A percentile compares a stretch with the other conserved stretches of the same genome.
Evolutionary conservation across 805 yeast genomes (phyloP).

Genomic region (Yarrowia sp.): DNA sequence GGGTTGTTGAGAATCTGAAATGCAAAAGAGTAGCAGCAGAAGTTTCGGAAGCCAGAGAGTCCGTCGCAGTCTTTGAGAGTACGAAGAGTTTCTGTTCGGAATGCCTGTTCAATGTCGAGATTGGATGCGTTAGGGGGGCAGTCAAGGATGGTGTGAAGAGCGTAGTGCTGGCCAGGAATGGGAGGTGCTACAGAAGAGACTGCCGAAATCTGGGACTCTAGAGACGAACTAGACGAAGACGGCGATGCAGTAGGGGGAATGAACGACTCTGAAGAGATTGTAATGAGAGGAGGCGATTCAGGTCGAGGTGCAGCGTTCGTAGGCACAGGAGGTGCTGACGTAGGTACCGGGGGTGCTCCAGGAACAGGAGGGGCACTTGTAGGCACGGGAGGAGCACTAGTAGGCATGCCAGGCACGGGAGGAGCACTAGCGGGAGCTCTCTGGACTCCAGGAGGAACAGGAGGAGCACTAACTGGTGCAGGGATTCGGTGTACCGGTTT

Average conservation of each 20-base stretch:
- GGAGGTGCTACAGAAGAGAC: constrained; percentile 8
- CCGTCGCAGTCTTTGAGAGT: constrained; percentile 8
- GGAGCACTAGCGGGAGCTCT: no score
- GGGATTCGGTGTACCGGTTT: no score
- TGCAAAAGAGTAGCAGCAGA: constrained; percentile 28
- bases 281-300: constrained; percentile 1
- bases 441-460: neutral
- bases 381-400: neutral
- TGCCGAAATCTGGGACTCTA: constrained; percentile 3
- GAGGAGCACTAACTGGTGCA: neutral
- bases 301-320: neutral
- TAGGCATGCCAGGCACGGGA: no score
- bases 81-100: constrained; percentile 1
- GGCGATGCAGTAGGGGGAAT: neutral
- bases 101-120: constrained; percentile 19
- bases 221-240: neutral
- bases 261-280: neutral
- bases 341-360: neutral
- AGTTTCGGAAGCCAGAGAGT: constrained; percentile 16
- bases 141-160: constrained; percentile 11
- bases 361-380: neutral
- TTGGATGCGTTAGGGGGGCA: constrained; percentile 20
- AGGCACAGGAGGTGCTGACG: constrained; percentile 5
- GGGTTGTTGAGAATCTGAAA: constrained; percentile 36
- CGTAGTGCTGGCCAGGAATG: constrained; percentile 11